Conservation (phyloP, 345 rosid species). For the Populus davidiana region DNA sequence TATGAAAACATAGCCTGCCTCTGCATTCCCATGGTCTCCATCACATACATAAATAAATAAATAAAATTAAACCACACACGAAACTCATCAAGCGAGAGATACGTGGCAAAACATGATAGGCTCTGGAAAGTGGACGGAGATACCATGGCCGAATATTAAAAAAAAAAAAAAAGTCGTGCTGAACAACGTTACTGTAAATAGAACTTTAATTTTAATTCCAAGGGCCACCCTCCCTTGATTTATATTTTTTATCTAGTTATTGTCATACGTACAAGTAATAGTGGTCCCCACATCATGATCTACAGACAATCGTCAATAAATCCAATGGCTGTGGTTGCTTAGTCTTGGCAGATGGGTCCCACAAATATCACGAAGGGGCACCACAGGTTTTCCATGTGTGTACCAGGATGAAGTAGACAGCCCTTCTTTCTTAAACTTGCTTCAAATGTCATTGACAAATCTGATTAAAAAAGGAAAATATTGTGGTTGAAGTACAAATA, state of each 20-base stretch:
- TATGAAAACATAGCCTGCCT: neutral
- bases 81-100: neutral
- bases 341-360: neutral
- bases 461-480: neutral
- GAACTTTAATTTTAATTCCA: neutral
- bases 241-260: too few relatives aligned
- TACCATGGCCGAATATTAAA: neutral
- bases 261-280: neutral
- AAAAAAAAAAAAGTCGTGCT: neutral
- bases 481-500: neutral
- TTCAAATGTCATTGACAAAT: neutral
- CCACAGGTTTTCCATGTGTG: neutral
- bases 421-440: neutral
- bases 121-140: slow-evolving; percentile 4
- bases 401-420: too few relatives aligned
- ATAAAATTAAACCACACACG: neutral
- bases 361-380: neutral
- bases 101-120: slow-evolving; percentile 6
- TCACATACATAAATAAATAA: neutral
- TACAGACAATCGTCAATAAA: neutral
- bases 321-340: slow-evolving; percentile 20
- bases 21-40: neutral
- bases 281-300: neutral
- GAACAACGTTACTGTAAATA: slow-evolving; percentile 13
- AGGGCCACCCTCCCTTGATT: neutral